Evolutionary conservation across 208 protist genomes (phyloP).

Genomic region (Trypanosoma scelopori): DNA sequence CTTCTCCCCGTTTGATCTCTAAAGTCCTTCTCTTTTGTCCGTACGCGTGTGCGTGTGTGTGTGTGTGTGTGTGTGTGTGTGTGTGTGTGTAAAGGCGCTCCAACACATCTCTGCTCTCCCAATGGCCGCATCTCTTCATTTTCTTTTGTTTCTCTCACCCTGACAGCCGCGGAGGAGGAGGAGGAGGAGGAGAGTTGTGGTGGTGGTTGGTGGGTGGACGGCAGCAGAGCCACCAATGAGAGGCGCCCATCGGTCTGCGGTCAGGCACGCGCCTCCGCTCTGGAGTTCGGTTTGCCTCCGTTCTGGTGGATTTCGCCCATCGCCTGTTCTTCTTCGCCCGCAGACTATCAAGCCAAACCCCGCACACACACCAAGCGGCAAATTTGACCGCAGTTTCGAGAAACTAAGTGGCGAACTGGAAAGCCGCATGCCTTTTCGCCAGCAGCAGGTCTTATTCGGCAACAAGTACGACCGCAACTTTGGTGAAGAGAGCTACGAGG

Average conservation of each 20-base stretch:
- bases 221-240: neutral
- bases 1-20: no score
- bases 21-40: neutral
- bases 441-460: slow-evolving; percentile 52
- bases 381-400: slow-evolving; percentile 84
- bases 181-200: neutral
- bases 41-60: slow-evolving; percentile 11
- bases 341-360: slow-evolving; percentile 84
- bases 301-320: slow-evolving; percentile 23
- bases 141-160: slow-evolving; percentile 2
- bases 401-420: slow-evolving; percentile 72
- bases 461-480: slow-evolving; percentile 66
- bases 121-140: neutral
- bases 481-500: slow-evolving; percentile 56
- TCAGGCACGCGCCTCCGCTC: neutral
- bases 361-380: slow-evolving; percentile 50
- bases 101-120: slow-evolving; percentile 9
- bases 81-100: neutral
- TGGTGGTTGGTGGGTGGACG: slow-evolving; percentile 5
- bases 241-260: neutral
- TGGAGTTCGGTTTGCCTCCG: neutral
- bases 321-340: slow-evolving; percentile 39
- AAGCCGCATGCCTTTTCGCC: slow-evolving; percentile 52
- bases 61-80: neutral
- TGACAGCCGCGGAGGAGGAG: neutral